Conservation (phyloP, 805 yeast species). For the Pichia sporocuriosa region DNA sequence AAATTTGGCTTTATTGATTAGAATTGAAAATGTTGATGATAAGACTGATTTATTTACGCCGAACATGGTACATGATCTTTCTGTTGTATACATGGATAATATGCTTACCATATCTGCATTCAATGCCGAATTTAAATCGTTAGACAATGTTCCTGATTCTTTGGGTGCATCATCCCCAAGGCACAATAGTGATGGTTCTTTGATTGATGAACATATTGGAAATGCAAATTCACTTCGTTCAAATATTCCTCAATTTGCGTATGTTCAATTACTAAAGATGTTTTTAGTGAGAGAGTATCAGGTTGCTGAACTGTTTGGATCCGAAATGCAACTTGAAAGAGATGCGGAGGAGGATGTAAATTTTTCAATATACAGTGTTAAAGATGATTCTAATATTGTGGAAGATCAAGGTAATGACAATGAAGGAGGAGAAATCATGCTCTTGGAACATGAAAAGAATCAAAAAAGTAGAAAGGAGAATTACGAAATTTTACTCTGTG, state of each 20-base stretch:
- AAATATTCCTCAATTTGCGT: neutral
- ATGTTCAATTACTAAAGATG: slow-evolving; percentile 31
- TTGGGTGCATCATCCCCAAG: neutral
- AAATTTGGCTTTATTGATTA: neutral
- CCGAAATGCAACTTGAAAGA: slow-evolving; percentile 38
- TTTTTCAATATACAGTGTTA: slow-evolving; percentile 16
- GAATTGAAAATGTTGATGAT: neutral
- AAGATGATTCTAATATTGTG: neutral
- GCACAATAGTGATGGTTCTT: no score
- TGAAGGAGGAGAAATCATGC: slow-evolving; percentile 9
- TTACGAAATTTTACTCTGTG: slow-evolving; percentile 19
- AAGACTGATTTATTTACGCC: neutral
- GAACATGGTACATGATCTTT: no score
- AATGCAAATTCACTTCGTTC: neutral
- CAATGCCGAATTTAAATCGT: slow-evolving; percentile 6
- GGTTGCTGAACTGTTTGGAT: slow-evolving; percentile 31
- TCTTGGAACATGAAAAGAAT: neutral
- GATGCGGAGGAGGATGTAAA: slow-evolving; percentile 42
- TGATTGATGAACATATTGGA: no score
- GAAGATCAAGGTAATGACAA: slow-evolving; percentile 3
- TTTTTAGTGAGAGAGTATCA: slow-evolving; percentile 46
- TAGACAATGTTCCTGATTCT: neutral
- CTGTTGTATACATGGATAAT: slow-evolving; percentile 4
- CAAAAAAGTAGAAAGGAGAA: neutral
- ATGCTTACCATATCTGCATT: slow-evolving; percentile 7